Evolutionary conservation across 2,329 filamentous ascomycete species (phyloP), one percentile per base, ranked within the genome.

Genomic region (Trichoderma breve): DNA sequence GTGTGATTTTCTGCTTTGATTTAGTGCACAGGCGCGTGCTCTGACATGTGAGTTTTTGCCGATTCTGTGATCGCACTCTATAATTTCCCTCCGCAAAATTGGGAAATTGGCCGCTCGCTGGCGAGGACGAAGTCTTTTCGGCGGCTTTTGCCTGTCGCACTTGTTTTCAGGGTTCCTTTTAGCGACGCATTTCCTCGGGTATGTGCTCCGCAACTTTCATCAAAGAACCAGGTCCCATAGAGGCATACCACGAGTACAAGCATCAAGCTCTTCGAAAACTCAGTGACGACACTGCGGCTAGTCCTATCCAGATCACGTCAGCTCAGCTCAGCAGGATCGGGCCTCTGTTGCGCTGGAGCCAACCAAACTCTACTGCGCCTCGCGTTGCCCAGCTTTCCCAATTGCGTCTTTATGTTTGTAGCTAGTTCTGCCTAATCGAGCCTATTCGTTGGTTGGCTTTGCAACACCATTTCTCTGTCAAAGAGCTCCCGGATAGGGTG

Each of bases 291-390:
- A 51, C 47, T 24, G 24, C 57, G 28, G 47, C 63, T 55, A 24
- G 32, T n/a, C 43, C 47, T 30, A 55, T 63, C 24, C 36, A 47
- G 34, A 68, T 68, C 26, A 68, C 65, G 65, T 51, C 65, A 68
- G 65, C 65, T 60, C 65, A 68, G 53, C 65, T 68, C 34, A 68
- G 53, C 65, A 68, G 55, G 53, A 68, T 68, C 36, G 53, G 65
- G 53, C 65, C 55, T 68, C 65, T 60, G 53, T 43, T 68, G 53
- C 65, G 65, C 53, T 34, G 34, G n/a, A 66, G 6, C 53, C 32
- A 47, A 18, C 36, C 34, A 60, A 60, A 58, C n/a, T 15, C 39
- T 12, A 14, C 39, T 47, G 36, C 53, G 36, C 65, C 65, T 58
- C 65, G 14, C 47, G n/a, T 39, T 12, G 30, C 51, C 51, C 64